Base-by-base conservation (phyloP, 306 rosid species). In the Hylodesmum podocarpum region DNA sequence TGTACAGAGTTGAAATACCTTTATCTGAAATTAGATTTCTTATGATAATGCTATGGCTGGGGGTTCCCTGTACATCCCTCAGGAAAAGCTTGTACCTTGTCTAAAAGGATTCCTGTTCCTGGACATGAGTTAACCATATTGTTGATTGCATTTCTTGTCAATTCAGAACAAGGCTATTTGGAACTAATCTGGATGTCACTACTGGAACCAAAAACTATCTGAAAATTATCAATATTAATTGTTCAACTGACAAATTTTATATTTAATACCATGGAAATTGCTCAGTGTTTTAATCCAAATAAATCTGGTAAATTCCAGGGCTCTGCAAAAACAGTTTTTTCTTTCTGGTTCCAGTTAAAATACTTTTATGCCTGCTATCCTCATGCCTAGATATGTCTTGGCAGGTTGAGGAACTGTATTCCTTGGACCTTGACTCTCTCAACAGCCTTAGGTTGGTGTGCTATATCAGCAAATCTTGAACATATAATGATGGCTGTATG, bases 381-480 rank as follows among this genome's bases (percentile, higher is more conserved):
- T 80, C 43, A 82, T 58, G 76, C 75, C 16, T 47, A 71, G 22
- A 77, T 78, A 13, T 68, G 53, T 70, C 40, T 80, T 87, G 85
- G 76, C 89, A 95, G 99, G 99, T 95, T 50, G 99, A 95, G 84
- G 97, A 95, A 80, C 81, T 95, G 40, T 95, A 95, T 82, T 95
- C 99, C 2, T 79, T 95, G 86, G 97, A 95, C 83, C 57, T 78
- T 27, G 97, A 95, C 55, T 84, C 96, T 69, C 93, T 95, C 63
- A 82, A 90, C 86, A 91, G 79, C 83, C 89, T 95, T 70, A 92
- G 93, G 99, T 90, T 16, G n/a, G 85, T 82, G 62, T 33, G 71
- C 75, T 15, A 14, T 70, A 31, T 65, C 63, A 24, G 25, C 21
- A 6, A 40, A 64, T 51, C 39, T 77, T 70, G 72, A 73, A 82